Percentiles rank a stretch among this genome's conserved stretches.
Evolutionary conservation across 805 yeast genomes (phyloP).

Genomic region (Ogataea chonburiensis): DNA sequence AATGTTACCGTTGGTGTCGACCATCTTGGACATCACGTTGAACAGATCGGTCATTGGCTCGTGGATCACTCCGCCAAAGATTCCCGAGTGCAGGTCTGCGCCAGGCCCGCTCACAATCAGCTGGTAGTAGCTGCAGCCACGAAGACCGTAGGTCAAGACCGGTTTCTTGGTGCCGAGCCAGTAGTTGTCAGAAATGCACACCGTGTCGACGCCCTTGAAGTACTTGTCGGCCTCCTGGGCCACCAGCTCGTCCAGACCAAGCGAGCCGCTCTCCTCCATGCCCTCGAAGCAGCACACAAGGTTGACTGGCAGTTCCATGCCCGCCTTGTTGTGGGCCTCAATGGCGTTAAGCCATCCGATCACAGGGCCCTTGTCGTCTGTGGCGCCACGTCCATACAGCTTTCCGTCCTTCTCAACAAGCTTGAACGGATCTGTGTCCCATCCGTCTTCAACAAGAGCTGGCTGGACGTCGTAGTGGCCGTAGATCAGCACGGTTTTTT

Average conservation of each 20-base stretch:
- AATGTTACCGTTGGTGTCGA: conserved; percentile 79
- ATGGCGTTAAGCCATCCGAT: conserved; percentile 93
- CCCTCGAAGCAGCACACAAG: conserved; percentile 94
- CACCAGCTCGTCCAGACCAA: conserved; percentile 84
- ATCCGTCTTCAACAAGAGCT: conserved; percentile 87
- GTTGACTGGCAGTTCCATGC: conserved; percentile 90
- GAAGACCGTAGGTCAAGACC: conserved; percentile 92
- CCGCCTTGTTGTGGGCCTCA: conserved; percentile 84
- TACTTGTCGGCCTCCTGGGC: conserved; percentile 73
- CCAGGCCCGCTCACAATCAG: conserved; percentile 82
- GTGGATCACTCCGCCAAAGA: conserved; percentile 95
- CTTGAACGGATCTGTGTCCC: conserved; percentile 90
- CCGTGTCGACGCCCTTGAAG: conserved; percentile 89
- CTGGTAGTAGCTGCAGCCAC: conserved; percentile 95
- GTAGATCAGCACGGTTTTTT: conserved; percentile 87
- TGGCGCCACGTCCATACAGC: conserved; percentile 88
- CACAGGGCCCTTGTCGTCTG: conserved; percentile 98
- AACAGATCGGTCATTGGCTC: conserved; percentile 96
- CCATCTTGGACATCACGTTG: conserved; percentile 73
- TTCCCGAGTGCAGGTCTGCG: conserved; percentile 96
- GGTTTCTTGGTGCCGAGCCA: conserved; percentile 99
- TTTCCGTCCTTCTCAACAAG: conserved; percentile 67
- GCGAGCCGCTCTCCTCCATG: conserved; percentile 97
- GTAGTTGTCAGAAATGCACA: conserved; percentile 94
- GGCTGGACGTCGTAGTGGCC: conserved; percentile 99